Evolutionary conservation across 2,329 filamentous ascomycete species (phyloP).

Genomic region (Falciphora oryzae): DNA sequence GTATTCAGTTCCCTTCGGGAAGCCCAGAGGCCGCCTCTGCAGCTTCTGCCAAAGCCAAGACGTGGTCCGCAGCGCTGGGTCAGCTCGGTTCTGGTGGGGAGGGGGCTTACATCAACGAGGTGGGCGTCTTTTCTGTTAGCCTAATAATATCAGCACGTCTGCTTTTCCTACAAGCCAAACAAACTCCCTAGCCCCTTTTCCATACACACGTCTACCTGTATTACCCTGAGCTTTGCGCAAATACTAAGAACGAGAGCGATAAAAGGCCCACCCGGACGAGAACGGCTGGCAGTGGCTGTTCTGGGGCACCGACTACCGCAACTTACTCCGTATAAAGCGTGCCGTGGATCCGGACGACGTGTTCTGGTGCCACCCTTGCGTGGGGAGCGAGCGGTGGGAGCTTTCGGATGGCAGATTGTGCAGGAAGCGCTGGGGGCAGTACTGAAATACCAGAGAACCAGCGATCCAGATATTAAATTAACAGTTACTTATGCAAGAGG

Average conservation of each 20-base stretch:
- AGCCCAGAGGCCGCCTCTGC: neutral
- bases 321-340: constrained; percentile 7
- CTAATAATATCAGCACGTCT: too few species aligned
- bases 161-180: too few species aligned
- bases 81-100: neutral
- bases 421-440: too few species aligned
- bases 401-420: constrained; percentile 6
- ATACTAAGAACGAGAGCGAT: neutral
- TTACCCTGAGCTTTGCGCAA: neutral
- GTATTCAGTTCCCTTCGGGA: neutral
- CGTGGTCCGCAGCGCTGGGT: constrained; percentile 4
- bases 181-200: too few species aligned
- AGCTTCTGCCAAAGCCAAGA: neutral
- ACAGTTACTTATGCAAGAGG: too few species aligned
- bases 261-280: constrained; percentile 8
- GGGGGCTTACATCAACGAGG: constrained; percentile 16
- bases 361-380: constrained; percentile 10
- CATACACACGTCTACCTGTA: too few species aligned
- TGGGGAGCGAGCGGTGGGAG: constrained; percentile 10
- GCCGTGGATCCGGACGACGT: constrained; percentile 1
- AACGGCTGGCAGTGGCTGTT: constrained; percentile 9
- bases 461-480: too few species aligned
- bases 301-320: constrained; percentile 8
- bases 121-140: neutral
- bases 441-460: neutral